A percentile compares a stretch with the other conserved stretches of the same genome.
These are phyloP conservation scores for Populus ilicifolia DNA, from an alignment of 345 rosid genomes.

Conservation along the genomic window DNA sequence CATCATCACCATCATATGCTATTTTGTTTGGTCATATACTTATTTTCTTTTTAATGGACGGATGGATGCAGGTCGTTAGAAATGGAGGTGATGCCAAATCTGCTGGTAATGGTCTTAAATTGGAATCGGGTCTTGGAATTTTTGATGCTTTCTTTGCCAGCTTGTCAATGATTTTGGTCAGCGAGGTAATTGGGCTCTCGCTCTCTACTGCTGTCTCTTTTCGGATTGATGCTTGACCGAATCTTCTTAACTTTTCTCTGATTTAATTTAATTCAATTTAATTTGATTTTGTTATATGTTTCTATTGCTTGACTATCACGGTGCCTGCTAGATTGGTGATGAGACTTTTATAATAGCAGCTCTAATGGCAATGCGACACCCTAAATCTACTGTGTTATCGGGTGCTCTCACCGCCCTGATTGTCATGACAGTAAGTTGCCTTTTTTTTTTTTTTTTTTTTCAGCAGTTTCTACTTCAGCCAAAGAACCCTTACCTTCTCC, in stretches of 20 bases:
- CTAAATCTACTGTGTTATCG: conserved; percentile 82
- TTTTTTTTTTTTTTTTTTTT: not conserved
- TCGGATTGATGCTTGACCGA: not conserved
- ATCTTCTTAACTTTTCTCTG: not conserved
- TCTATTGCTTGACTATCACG: not conserved
- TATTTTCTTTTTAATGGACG: too few species aligned
- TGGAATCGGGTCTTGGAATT: conserved; percentile 74
- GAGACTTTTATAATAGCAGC: conserved; percentile 99
- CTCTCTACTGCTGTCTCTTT: not conserved
- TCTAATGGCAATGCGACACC: conserved; percentile 99
- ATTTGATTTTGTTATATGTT: not conserved
- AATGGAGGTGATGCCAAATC: conserved; percentile 35
- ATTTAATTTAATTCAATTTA: too few species aligned
- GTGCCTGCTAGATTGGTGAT: conserved; percentile 72
- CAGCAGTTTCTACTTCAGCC: not conserved
- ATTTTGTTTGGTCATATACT: not conserved
- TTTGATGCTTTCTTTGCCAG: conserved; percentile 92
- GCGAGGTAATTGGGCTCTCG: conserved; percentile 60
- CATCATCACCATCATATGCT: not conserved
- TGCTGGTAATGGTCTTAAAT: conserved; percentile 27
- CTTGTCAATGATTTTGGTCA: conserved; percentile 88
- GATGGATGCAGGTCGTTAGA: conserved; percentile 41
- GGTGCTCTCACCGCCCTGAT: conserved; percentile 90
- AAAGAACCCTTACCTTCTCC: not conserved
- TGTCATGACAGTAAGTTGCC: conserved; percentile 89